Conservation (phyloP, 1,284 basidiomycete species). For the Rhodotorula sp. region DNA sequence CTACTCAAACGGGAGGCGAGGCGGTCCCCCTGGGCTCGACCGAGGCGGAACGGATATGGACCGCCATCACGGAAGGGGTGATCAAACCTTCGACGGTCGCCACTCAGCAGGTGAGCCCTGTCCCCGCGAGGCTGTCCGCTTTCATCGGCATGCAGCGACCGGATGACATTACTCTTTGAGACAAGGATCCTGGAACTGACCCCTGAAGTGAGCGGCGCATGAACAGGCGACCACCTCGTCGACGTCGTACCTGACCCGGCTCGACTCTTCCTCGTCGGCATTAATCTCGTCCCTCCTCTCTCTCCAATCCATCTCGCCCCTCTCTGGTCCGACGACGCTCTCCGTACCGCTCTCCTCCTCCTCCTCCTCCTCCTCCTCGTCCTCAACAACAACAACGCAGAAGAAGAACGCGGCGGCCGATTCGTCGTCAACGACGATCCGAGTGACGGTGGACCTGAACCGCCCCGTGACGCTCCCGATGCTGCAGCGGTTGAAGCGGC, state of each 20-base stretch:
- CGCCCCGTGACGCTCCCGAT: conserved; percentile 75
- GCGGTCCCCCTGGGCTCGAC: conserved; percentile 4
- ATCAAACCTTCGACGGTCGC: conserved; percentile 83
- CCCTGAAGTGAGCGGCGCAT: neutral
- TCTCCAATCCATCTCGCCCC: conserved; percentile 38
- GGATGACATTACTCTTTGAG: too few species aligned
- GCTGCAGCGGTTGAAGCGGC: conserved; percentile 79
- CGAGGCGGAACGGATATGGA: conserved; percentile 67
- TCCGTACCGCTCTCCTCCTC: conserved; percentile 44
- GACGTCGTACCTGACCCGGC: conserved; percentile 50
- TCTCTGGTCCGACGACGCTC: conserved; percentile 25
- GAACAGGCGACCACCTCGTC: conserved; percentile 43
- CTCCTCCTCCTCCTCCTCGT: conserved; percentile 49
- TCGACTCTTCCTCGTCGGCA: conserved; percentile 44
- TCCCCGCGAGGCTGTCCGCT: too few species aligned
- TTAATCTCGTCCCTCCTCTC: conserved; percentile 45
- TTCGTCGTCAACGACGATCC: neutral
- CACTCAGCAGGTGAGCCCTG: conserved; percentile 60
- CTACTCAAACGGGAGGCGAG: conserved; percentile 52
- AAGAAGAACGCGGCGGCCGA: too few species aligned
- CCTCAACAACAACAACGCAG: neutral
- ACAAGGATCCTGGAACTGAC: too few species aligned
- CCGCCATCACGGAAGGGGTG: conserved; percentile 70
- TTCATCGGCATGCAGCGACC: too few species aligned
- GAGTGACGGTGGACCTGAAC: conserved; percentile 50